Percentiles rank a stretch among this genome's conserved stretches.
These are phyloP conservation scores for Myxozyma neglecta DNA, from an alignment of 805 yeast species.

Conservation along the genomic window DNA sequence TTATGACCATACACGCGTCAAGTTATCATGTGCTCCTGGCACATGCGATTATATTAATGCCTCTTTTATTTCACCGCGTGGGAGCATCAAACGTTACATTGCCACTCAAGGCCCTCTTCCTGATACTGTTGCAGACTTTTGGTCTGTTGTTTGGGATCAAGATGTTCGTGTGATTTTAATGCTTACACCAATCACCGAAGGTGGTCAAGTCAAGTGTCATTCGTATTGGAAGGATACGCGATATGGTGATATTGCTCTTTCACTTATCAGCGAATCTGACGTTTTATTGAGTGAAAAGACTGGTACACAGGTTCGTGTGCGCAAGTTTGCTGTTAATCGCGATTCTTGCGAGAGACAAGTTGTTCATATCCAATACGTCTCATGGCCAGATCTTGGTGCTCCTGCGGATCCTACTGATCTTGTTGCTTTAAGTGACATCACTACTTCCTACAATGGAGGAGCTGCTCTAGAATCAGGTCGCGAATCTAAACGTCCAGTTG, in stretches of 20 bases:
- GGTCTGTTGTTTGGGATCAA: constrained; percentile 72
- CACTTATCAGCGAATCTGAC: constrained; percentile 34
- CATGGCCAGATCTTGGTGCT: constrained; percentile 87
- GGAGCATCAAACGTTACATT: constrained; percentile 54
- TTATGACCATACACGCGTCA: constrained; percentile 81
- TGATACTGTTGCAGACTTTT: constrained; percentile 80
- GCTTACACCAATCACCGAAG: constrained; percentile 75
- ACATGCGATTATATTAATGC: constrained; percentile 79
- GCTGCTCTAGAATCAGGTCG: not conserved
- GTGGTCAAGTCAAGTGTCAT: constrained; percentile 79
- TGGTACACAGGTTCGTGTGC: constrained; percentile 35
- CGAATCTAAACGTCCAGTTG: constrained; percentile 46
- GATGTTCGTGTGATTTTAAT: constrained; percentile 67
- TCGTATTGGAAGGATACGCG: constrained; percentile 77
- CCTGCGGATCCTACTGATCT: constrained; percentile 62
- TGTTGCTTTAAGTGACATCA: constrained; percentile 53
- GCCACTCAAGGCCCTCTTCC: constrained; percentile 93
- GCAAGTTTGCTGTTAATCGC: constrained; percentile 50
- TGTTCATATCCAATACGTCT: constrained; percentile 70
- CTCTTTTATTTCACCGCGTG: constrained; percentile 54
- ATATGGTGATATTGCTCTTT: constrained; percentile 42
- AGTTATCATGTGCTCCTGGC: constrained; percentile 41
- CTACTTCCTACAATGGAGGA: constrained; percentile 44
- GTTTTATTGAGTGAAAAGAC: constrained; percentile 26
- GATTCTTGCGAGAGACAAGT: constrained; percentile 45